Evolutionary conservation across 1,284 basidiomycete genomes (phyloP), one percentile per base, ranked within the genome.

Genomic region (Leccinum colubrinum): DNA sequence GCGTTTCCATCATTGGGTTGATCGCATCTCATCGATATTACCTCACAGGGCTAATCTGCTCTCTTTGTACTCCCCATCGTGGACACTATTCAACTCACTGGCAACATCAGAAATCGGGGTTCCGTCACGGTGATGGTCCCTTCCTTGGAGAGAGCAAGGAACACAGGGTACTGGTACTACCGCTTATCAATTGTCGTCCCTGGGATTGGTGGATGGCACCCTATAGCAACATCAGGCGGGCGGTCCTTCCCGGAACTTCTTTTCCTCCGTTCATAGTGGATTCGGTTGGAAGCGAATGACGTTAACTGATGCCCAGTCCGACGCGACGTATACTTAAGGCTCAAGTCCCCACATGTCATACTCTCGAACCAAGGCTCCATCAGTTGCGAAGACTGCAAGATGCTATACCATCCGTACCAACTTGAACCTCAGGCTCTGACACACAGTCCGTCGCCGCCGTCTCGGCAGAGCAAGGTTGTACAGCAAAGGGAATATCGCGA

Each of bases 401-500:
- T 67, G 53, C 17, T 8, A 61, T 3, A 58, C 20, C 50, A 5
- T 12, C 1, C 48, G 35, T 9, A 51, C 39, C 59, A 22, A 20
- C 2, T 30, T 30, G 30, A 30, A 30, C 30, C 30, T 9, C 30
- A 30, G 30, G 30, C 8, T 22, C 55, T 55, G 4, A 14, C 50
- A 14, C 4, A 35, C 8, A 2, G 25, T 8, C 41, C 33, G 8
- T 20, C 56, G 4, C 25, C 55, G 3, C 33, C 55, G 1, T 11
- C 62, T 15, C 63, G 56, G 17, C 68, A 56, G n/a, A 62, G 15
- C 41, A 72, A 68, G 27, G 61, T 41, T 6, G n/a, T 27, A 6
- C 14, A 22, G 33, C 70, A 72, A 15, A 61, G 59, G 54, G 62
- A 59, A 27, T 72, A 72, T 41, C 65, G 70, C 4, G 69, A 72